These are phyloP conservation scores for Trichoderma cornu-damae DNA, from an alignment of 2,329 filamentous ascomycete species.

Conservation along the genomic window DNA sequence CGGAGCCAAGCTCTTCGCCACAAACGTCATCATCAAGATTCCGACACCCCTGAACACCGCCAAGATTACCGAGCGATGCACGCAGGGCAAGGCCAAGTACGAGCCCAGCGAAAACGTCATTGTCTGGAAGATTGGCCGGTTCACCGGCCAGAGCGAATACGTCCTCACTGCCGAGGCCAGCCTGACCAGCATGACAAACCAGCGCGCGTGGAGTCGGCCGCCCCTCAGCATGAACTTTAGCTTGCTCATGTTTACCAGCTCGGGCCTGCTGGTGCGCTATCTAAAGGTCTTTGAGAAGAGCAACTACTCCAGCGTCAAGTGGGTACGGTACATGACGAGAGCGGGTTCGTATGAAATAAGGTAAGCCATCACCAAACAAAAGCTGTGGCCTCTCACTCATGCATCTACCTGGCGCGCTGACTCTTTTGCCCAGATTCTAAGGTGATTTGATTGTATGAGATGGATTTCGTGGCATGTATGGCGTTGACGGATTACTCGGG, in stretches of 20 bases:
- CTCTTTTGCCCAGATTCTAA: constrained; percentile 32
- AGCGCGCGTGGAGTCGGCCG: constrained; percentile 93
- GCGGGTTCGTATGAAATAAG: constrained; percentile 97
- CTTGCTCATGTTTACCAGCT: constrained; percentile 96
- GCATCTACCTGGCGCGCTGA: constrained; percentile 15
- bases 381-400: neutral
- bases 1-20: constrained; percentile 91
- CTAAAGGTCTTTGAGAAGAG: constrained; percentile 99
- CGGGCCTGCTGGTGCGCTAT: constrained; percentile 84
- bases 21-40: constrained; percentile 90
- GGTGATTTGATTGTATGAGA: constrained; percentile 19
- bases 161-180: constrained; percentile 91
- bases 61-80: constrained; percentile 84
- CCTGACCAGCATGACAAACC: constrained; percentile 94
- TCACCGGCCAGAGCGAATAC: constrained; percentile 95
- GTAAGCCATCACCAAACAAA: constrained; percentile 41
- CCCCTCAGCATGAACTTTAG: constrained; percentile 90
- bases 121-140: constrained; percentile 98
- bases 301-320: constrained; percentile 98
- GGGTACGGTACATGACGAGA: constrained; percentile 98
- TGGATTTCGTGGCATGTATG: constrained; percentile 20
- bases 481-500: constrained; percentile 19
- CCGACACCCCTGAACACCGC: constrained; percentile 96
- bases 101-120: constrained; percentile 98
- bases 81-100: constrained; percentile 96